Percentiles rank a stretch among this genome's conserved stretches.
Evolutionary conservation across 177 flowering plant genomes (phyloP).

Genomic region (Vitis hybrid): DNA sequence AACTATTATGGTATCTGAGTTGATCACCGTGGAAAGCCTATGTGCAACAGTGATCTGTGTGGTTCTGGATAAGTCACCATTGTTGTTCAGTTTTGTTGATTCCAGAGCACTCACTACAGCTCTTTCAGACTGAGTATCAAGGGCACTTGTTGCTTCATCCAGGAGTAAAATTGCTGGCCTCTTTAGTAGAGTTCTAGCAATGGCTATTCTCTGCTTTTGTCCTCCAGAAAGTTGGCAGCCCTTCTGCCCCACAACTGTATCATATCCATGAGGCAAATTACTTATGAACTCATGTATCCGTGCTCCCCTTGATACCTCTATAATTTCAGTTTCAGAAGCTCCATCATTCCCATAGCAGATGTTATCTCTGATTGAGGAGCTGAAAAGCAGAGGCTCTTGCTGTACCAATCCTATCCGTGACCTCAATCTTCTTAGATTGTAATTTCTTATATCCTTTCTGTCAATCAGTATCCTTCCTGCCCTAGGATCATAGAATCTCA

Average conservation of each 20-base stretch:
- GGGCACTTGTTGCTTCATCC: slow-evolving; percentile 82
- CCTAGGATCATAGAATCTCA: slow-evolving; percentile 60
- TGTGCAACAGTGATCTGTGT: slow-evolving; percentile 73
- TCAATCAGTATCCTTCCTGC: slow-evolving; percentile 56
- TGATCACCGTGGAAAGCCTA: slow-evolving; percentile 58
- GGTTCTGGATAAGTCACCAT: slow-evolving; percentile 18
- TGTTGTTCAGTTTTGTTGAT: slow-evolving; percentile 22
- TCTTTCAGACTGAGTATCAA: slow-evolving; percentile 63
- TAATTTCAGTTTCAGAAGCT: slow-evolving; percentile 55
- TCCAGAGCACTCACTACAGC: slow-evolving; percentile 46
- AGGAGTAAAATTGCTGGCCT: slow-evolving; percentile 59
- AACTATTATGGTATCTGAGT: slow-evolving; percentile 57
- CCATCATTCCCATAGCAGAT: slow-evolving; percentile 59
- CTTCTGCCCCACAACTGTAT: slow-evolving; percentile 63
- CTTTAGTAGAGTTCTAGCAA: slow-evolving; percentile 67
- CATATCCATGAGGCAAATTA: slow-evolving; percentile 58
- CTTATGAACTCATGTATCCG: slow-evolving; percentile 60
- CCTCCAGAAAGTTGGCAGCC: slow-evolving; percentile 83
- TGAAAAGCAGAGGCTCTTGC: slow-evolving; percentile 78
- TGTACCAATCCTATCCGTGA: slow-evolving; percentile 64
- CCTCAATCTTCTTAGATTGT: slow-evolving; percentile 59
- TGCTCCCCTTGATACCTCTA: slow-evolving; percentile 50
- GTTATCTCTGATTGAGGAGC: slow-evolving; percentile 59
- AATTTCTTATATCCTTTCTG: slow-evolving; percentile 40
- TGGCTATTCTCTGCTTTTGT: slow-evolving; percentile 72